A percentile compares a stretch with the other conserved stretches of the same genome.
Evolutionary conservation across 2,329 filamentous ascomycete genomes (phyloP).

Genomic region (Sporothrix schenckii): DNA sequence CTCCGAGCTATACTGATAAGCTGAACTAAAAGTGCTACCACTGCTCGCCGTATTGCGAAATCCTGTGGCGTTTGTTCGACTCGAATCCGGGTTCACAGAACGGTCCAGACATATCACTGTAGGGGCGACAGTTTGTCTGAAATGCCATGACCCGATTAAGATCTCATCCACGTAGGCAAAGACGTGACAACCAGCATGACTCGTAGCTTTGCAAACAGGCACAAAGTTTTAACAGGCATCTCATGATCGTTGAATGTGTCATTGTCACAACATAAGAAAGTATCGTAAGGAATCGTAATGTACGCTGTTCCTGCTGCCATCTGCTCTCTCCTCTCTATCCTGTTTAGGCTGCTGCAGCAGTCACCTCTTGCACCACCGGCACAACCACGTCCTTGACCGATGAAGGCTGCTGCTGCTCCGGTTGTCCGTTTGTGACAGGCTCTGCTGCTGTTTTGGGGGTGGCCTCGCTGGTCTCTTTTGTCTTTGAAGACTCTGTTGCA

Average conservation of each 20-base stretch:
- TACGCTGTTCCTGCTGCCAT: no score
- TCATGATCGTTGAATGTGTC: no score
- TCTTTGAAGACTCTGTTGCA: no score
- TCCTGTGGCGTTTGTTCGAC: conserved; percentile 15
- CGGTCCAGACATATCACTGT: background rate
- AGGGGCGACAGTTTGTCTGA: no score
- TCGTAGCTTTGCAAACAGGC: background rate
- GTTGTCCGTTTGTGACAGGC: background rate
- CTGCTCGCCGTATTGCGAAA: background rate
- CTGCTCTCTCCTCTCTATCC: background rate
- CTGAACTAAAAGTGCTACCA: conserved; percentile 1
- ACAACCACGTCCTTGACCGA: background rate
- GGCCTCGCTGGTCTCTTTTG: background rate
- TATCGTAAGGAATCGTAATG: background rate
- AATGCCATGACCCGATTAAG: no score
- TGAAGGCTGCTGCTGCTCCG: background rate
- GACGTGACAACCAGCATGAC: background rate
- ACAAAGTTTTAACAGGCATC: background rate
- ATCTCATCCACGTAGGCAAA: background rate
- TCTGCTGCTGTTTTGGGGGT: background rate
- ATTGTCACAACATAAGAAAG: background rate
- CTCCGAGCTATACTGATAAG: background rate
- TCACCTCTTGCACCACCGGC: background rate
- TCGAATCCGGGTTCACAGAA: background rate
- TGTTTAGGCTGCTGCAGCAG: background rate